Evolutionary conservation across 2,329 filamentous ascomycete genomes (phyloP).

Genomic region (Neonectria ditissima): DNA sequence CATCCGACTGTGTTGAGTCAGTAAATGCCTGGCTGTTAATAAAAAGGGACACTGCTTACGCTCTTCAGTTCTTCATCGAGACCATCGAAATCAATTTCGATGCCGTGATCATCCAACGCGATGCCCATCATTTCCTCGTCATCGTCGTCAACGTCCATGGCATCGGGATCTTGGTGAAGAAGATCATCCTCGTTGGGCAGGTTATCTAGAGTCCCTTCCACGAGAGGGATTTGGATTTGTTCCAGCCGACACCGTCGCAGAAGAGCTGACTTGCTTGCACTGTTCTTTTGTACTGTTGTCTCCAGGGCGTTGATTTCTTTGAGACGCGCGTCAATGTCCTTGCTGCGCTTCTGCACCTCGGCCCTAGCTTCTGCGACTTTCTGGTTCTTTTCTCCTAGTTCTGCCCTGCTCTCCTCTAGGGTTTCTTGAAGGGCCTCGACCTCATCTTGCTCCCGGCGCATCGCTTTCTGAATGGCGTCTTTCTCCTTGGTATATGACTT

Average conservation of each 20-base stretch:
- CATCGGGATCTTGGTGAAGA: constrained; percentile 81
- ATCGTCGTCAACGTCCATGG: constrained; percentile 89
- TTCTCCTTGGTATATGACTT: constrained; percentile 78
- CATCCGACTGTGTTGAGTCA: constrained; percentile 67
- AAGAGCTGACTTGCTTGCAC: constrained; percentile 83
- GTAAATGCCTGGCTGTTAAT: constrained; percentile 15
- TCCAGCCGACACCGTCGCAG: constrained; percentile 93
- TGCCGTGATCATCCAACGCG: constrained; percentile 88
- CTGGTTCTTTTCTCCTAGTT: constrained; percentile 76
- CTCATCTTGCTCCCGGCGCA: constrained; percentile 80
- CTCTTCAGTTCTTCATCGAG: constrained; percentile 86
- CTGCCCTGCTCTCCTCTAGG: constrained; percentile 75
- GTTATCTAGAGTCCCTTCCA: constrained; percentile 81
- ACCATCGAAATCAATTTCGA: constrained; percentile 85
- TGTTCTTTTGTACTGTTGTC: constrained; percentile 86
- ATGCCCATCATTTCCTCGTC: constrained; percentile 70
- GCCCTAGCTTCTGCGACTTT: constrained; percentile 82
- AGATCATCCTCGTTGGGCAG: constrained; percentile 89
- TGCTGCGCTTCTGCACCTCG: constrained; percentile 86
- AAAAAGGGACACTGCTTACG: constrained; percentile 59
- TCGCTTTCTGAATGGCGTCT: constrained; percentile 76
- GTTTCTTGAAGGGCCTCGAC: constrained; percentile 80
- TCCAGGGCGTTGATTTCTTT: constrained; percentile 85
- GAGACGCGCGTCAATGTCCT: constrained; percentile 79
- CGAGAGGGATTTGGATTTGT: constrained; percentile 87